Evolutionary conservation across 2,329 filamentous ascomycete genomes (phyloP), one percentile per base, ranked within the genome.

Genomic region (Aplosporella prunicola): DNA sequence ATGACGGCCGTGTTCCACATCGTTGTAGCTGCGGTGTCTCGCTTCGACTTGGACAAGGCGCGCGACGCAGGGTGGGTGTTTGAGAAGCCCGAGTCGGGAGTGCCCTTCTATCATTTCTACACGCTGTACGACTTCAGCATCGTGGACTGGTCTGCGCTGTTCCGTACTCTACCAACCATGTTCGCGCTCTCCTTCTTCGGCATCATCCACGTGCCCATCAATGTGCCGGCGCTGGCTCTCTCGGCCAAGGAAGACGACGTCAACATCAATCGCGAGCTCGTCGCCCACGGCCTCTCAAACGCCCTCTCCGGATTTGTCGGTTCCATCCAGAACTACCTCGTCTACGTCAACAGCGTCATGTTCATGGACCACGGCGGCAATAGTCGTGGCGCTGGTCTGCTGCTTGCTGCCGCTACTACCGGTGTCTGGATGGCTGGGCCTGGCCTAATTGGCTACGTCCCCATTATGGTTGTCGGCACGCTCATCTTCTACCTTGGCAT

Each of bases 81-180:
- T 51, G 74, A 85, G 49, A 82, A 82, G 0, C 89, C 91, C 1
- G 80, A 82, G 30, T 80, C 80, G 8, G 82, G 76, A 9, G 85
- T 93, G 50, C 87, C 91, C 0, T 98, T 93, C 77, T 98, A 91
- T 75, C 87, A 91, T 56, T 98, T 98, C 52, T 98, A 94, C 63
- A 93, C 86, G 1, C 73, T 96, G 32, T 98, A 94, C 61, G 80
- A 91, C 52, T 85, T 94, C 51, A 69, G 79, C 32, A 69, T 80
- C 16, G 82, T 96, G 3, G 75, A 88, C 48, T 94, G 85, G 82
- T 71, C 72, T 29, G 91, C 89, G 3, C 72, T 98, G 32, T 64
- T 71, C n/a, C 79, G 87, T 51, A 88, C 82, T 1, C 72, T 95
- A 20, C 91, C 91, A 1, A 88, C 91, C 20, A 96, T 98, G 84